Conservation (phyloP, 441 rosid species). For the Hura crepitans region DNA sequence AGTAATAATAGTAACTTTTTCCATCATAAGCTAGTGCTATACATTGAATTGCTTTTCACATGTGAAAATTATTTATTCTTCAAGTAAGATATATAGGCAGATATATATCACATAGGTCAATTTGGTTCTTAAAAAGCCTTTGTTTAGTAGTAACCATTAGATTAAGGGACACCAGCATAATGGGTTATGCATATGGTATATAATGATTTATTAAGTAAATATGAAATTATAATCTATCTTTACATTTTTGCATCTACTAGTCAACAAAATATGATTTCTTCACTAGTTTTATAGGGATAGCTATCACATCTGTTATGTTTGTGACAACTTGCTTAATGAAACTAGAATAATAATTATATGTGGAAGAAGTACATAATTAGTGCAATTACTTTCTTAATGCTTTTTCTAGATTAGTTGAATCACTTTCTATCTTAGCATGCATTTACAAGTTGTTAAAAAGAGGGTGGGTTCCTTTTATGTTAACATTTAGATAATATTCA, state of each 20-base stretch:
- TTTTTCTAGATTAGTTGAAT: constrained; percentile 79
- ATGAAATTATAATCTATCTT: too few species aligned
- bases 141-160: constrained; percentile 94
- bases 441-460: constrained; percentile 87
- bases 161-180: constrained; percentile 84
- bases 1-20: constrained; percentile 91
- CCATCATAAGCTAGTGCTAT: constrained; percentile 93
- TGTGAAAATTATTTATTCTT: constrained; percentile 90
- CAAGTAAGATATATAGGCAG: constrained; percentile 85
- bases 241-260: too few species aligned
- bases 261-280: too few species aligned
- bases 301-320: constrained; percentile 94
- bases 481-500: constrained; percentile 5
- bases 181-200: constrained; percentile 97
- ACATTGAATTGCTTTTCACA: constrained; percentile 91
- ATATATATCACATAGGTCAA: constrained; percentile 94
- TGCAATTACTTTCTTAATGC: constrained; percentile 68
- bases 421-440: constrained; percentile 93
- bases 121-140: constrained; percentile 88
- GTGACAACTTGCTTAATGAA: constrained; percentile 91
- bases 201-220: too few species aligned
- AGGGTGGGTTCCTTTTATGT: constrained; percentile 98
- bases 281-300: constrained; percentile 86
- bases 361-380: constrained; percentile 84
- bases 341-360: constrained; percentile 69